Evolutionary conservation across 345 rosid species (phyloP).

Genomic region (Noccaea bulbosa): DNA sequence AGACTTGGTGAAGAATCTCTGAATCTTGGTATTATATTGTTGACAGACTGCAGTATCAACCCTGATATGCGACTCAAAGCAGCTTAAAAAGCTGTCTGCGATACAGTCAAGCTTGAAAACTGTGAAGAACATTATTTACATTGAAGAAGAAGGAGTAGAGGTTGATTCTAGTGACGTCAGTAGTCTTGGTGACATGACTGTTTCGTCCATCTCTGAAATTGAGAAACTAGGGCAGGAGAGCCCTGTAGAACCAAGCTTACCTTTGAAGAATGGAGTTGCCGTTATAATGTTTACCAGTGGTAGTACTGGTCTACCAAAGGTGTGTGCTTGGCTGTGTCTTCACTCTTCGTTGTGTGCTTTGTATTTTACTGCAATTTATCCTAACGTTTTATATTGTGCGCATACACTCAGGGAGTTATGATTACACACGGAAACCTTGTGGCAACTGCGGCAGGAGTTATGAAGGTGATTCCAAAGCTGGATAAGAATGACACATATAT

Average conservation of each 20-base stretch:
- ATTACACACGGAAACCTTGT: conserved; percentile 83
- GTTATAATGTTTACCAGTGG: conserved; percentile 97
- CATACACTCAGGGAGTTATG: conserved; percentile 79
- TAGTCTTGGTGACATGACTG: conserved; percentile 50
- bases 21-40: conserved; percentile 13
- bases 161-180: conserved; percentile 46
- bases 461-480: conserved; percentile 64
- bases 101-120: conserved; percentile 58
- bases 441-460: conserved; percentile 83
- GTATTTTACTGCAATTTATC: conserved; percentile 3
- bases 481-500: conserved; percentile 59
- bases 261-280: conserved; percentile 71
- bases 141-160: conserved; percentile 60
- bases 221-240: conserved; percentile 68
- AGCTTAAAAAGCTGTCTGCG: conserved; percentile 67
- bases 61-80: conserved; percentile 78
- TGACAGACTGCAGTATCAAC: conserved; percentile 85
- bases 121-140: conserved; percentile 70
- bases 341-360: conserved; percentile 14
- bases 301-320: conserved; percentile 95
- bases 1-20: conserved; percentile 8
- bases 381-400: too few relatives aligned
- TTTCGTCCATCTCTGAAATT: conserved; percentile 73
- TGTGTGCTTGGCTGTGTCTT: conserved; percentile 44
- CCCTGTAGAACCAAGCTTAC: conserved; percentile 60